Percentiles rank a stretch among this genome's conserved stretches.
These are phyloP conservation scores for Elaphomyces granulatus DNA, from an alignment of 495 filamentous ascomycete species.

Conservation along the genomic window DNA sequence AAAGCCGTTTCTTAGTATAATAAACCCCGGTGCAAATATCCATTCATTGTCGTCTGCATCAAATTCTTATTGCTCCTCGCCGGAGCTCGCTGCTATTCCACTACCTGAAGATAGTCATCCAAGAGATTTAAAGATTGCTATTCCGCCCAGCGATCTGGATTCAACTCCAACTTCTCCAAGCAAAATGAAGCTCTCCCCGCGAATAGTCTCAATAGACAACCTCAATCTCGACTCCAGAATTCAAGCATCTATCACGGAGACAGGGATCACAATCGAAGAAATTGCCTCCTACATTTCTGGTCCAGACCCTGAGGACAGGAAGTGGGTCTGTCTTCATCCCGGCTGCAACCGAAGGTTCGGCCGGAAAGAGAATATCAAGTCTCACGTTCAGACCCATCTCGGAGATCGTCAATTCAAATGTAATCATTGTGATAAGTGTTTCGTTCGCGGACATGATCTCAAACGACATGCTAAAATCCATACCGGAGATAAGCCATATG, in stretches of 20 bases:
- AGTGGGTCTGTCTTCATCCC: conserved; percentile 75
- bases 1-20: not conserved
- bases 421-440: conserved; percentile 78
- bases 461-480: conserved; percentile 97
- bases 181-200: conserved; percentile 21
- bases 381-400: conserved; percentile 93
- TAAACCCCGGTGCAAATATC: not conserved
- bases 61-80: conserved; percentile 32
- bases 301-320: conserved; percentile 52
- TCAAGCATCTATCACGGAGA: conserved; percentile 44
- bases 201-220: conserved; percentile 28
- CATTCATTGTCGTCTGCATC: conserved; percentile 18
- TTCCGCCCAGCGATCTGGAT: conserved; percentile 9
- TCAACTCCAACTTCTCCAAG: conserved; percentile 14
- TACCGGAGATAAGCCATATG: conserved; percentile 81
- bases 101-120: conserved; percentile 17
- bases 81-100: conserved; percentile 33
- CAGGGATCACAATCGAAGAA: conserved; percentile 74
- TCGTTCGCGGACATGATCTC: conserved; percentile 91
- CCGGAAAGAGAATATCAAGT: conserved; percentile 93
- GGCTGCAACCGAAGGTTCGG: conserved; percentile 76
- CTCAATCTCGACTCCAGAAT: conserved; percentile 33
- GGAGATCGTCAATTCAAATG: conserved; percentile 89
- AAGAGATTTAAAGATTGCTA: conserved; percentile 19
- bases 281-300: conserved; percentile 75